Evolutionary conservation across 2,329 filamentous ascomycete species (phyloP), one percentile per base, ranked within the genome.

Genomic region (Fusarium falciforme): DNA sequence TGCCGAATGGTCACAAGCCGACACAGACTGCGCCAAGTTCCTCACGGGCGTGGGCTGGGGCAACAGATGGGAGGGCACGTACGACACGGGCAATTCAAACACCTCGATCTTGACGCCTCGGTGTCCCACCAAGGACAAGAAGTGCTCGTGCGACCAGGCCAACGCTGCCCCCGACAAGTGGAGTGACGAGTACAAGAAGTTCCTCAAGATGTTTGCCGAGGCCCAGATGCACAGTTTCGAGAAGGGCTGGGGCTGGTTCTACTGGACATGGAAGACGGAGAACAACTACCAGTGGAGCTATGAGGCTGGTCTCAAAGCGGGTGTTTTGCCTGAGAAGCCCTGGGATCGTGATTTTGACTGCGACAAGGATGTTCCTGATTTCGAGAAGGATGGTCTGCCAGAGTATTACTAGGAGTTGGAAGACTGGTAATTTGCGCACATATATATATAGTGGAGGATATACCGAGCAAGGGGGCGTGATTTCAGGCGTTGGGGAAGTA

Each of bases 191-290:
- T 99, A 99, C 84, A 98, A 96, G 84, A 85, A 91, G 76, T 98
- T 96, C 83, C 86, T 99, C 72, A 89, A 90, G 74, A 94, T 93
- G 83, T 98, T 98, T 84, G 96, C 96, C 7, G 93, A 98, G 83
- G 96, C 95, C 63, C 96, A 99, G 85, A 99, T 99, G 94, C 88
- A 92, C 77, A 94, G 92, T 68, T 99, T 98, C 80, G 96, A 98
- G 83, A 91, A 92, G 72, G 94, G 94, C 7, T 96, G 93, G 92
- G 96, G 96, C 58, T 99, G 96, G 96, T 98, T 97, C 85, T 99
- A 99, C 84, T 99, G 96, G 96, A 98, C 95, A 36, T 97, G 96
- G 96, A 90, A 95, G 84, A 98, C 96, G 33, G 96, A 98, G 86
- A 88, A 84, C 74, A 92, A 93, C 58, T 87, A 91, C 68, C 94